phyloP scores from a whole-genome alignment of 1,284 basidiomycete genomes.

The Rhodotorula sp. region DNA sequence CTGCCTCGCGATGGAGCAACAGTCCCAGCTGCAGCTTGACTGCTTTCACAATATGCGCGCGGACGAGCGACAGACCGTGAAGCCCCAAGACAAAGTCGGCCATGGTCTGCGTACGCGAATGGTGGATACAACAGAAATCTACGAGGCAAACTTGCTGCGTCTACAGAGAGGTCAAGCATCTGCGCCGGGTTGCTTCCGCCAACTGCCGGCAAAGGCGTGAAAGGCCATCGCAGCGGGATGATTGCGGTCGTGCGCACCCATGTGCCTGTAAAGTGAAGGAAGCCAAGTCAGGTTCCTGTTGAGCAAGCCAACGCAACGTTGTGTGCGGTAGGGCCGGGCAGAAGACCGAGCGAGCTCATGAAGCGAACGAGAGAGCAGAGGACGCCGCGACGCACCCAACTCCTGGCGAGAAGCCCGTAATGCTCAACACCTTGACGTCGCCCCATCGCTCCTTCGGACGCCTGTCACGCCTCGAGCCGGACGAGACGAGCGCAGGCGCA shows the following conservation, averaged over 20 bases:
- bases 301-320: no score
- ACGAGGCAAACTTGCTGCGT: no score
- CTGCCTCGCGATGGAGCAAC: no score
- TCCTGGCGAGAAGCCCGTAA: conserved; percentile 43
- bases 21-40: no score
- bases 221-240: conserved; percentile 35
- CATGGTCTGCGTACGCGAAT: no score
- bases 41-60: no score
- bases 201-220: conserved; percentile 37
- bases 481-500: background rate
- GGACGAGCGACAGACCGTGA: no score
- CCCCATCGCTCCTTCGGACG: conserved; percentile 22
- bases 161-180: conserved; percentile 1
- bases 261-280: conserved; percentile 13
- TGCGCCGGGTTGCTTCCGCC: conserved; percentile 32
- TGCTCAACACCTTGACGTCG: conserved; percentile 37
- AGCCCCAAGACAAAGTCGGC: no score
- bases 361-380: background rate
- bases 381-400: conserved; percentile 30
- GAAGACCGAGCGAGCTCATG: background rate
- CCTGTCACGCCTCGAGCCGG: background rate
- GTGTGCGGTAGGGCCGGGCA: background rate
- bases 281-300: no score
- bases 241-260: conserved; percentile 27
- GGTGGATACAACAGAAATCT: no score